These are phyloP conservation scores for Pyrenula aspistea DNA, from an alignment of 495 filamentous ascomycete genomes.

Conservation along the genomic window DNA sequence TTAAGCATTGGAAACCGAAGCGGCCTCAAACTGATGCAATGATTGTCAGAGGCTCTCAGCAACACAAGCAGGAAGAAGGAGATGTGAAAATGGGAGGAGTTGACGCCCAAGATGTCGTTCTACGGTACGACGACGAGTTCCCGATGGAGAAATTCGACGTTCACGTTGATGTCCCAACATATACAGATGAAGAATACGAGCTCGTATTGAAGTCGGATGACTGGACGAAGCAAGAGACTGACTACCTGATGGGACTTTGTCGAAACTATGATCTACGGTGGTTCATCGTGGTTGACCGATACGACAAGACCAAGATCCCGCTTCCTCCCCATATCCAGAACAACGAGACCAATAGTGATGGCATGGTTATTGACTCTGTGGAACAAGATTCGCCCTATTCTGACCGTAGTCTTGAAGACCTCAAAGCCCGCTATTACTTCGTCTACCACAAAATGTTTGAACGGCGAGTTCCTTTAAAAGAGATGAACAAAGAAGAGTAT, in stretches of 20 bases:
- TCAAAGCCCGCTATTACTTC: constrained; percentile 84
- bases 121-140: constrained; percentile 15
- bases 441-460: constrained; percentile 77
- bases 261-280: constrained; percentile 75
- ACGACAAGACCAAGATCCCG: constrained; percentile 44
- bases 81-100: constrained; percentile 6
- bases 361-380: not conserved
- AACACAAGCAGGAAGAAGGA: constrained; percentile 1
- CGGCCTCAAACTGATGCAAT: constrained; percentile 3
- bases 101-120: constrained; percentile 1
- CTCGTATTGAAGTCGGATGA: constrained; percentile 55
- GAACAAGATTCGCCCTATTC: constrained; percentile 16
- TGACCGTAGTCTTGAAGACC: constrained; percentile 67
- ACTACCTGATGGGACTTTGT: constrained; percentile 67
- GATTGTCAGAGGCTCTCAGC: constrained; percentile 3
- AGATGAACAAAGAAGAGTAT: constrained; percentile 78
- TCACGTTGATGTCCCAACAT: constrained; percentile 55
- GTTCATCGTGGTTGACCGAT: constrained; percentile 86
- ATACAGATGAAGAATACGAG: constrained; percentile 79
- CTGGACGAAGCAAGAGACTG: constrained; percentile 88
- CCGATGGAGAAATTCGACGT: constrained; percentile 66
- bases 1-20: constrained; percentile 45
- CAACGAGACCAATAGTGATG: not conserved
- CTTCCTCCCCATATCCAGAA: not conserved
- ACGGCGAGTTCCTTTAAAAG: constrained; percentile 64